Evolutionary conservation across 768 basidiomycete species (phyloP).

Genomic region (Mycena haematopus): DNA sequence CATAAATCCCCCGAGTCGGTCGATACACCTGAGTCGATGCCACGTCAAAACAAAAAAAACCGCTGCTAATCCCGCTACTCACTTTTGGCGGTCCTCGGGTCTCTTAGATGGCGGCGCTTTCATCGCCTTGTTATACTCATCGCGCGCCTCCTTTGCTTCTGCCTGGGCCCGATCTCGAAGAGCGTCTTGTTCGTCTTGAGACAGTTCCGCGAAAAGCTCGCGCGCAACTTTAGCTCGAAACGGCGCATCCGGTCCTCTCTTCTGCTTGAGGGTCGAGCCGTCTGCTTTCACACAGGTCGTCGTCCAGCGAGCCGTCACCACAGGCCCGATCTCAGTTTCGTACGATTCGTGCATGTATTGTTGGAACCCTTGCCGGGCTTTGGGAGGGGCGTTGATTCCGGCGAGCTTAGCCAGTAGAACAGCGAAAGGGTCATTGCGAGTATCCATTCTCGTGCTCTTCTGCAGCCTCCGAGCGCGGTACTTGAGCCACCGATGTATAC

Average conservation of each 20-base stretch:
- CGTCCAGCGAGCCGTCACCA: background rate
- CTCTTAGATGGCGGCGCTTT: too few relatives aligned
- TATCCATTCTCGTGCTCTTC: background rate
- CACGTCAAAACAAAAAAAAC: too few relatives aligned
- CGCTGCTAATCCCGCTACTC: too few relatives aligned
- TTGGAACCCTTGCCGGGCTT: background rate
- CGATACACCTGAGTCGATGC: too few relatives aligned
- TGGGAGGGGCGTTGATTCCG: background rate
- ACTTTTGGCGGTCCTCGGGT: too few relatives aligned
- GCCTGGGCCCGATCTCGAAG: too few relatives aligned
- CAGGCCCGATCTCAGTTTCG: background rate
- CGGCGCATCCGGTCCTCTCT: background rate
- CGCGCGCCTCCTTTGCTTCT: too few relatives aligned
- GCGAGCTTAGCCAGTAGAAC: background rate
- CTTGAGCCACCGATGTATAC: background rate
- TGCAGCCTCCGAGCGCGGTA: background rate
- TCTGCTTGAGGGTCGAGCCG: background rate
- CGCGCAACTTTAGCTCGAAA: background rate
- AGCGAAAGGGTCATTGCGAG: background rate
- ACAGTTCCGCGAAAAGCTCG: background rate
- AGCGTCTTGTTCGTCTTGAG: background rate
- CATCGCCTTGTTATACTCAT: too few relatives aligned
- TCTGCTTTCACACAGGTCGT: background rate
- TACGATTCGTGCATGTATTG: background rate
- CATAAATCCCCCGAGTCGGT: too few relatives aligned